Percentiles rank a stretch among this genome's conserved stretches.
These are phyloP conservation scores for Pseudogymnoascus sp. DNA, from an alignment of 2,329 filamentous ascomycete genomes.

Conservation along the genomic window DNA sequence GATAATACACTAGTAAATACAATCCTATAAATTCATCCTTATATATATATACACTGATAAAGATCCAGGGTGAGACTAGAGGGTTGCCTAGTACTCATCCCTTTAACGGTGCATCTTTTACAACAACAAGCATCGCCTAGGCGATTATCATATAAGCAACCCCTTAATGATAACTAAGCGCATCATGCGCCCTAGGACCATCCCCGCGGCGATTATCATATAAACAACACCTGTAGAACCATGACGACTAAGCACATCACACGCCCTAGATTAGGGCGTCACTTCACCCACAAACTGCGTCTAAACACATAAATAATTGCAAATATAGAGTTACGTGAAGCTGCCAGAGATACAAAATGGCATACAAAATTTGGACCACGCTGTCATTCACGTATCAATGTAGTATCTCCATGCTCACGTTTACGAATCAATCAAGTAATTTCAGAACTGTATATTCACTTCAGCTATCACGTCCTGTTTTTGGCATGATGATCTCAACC, in stretches of 20 bases:
- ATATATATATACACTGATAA: neutral
- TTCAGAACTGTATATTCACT: slow-evolving; percentile 3
- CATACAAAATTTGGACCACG: too few species aligned
- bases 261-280: neutral
- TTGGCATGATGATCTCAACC: neutral
- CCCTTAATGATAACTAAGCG: neutral
- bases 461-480: neutral
- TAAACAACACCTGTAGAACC: neutral
- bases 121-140: neutral
- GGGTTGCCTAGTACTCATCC: neutral
- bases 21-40: neutral
- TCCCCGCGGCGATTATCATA: neutral
- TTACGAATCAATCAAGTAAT: neutral
- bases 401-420: neutral
- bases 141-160: slow-evolving; percentile 1
- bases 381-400: too few species aligned
- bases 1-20: neutral
- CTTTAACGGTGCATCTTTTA: neutral
- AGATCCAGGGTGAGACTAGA: neutral
- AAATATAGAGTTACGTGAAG: neutral
- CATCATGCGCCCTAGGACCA: neutral
- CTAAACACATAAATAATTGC: neutral
- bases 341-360: too few species aligned
- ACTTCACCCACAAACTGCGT: neutral
- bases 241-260: neutral